Conservation (phyloP, 78 protist genomes). For the Goniomonas avonlea region DNA sequence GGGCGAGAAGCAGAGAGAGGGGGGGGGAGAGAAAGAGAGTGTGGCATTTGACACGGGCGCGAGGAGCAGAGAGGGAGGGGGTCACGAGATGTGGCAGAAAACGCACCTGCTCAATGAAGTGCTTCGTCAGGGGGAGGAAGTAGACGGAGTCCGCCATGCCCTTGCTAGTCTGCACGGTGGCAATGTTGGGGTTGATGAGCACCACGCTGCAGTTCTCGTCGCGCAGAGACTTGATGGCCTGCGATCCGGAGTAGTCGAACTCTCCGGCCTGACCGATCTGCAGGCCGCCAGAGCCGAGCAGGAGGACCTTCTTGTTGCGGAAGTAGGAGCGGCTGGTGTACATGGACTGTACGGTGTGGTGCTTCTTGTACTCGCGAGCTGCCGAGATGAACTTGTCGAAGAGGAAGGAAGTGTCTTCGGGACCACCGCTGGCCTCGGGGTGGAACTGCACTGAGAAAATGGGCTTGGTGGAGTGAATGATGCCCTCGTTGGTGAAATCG, state of each 20-base stretch:
- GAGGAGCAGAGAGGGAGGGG: neutral
- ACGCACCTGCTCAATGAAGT: slow-evolving; percentile 38
- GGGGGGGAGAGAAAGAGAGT: neutral
- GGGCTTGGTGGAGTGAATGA: slow-evolving; percentile 71
- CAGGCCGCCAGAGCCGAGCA: slow-evolving; percentile 93
- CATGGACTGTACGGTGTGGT: neutral
- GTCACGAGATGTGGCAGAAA: neutral
- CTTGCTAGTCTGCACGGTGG: slow-evolving; percentile 86
- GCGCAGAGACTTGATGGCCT: slow-evolving; percentile 86
- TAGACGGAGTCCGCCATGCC: slow-evolving; percentile 83
- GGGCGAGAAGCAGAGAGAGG: neutral
- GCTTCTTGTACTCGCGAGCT: slow-evolving; percentile 11
- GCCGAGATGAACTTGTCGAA: slow-evolving; percentile 56
- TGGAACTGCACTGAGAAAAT: slow-evolving; percentile 92
- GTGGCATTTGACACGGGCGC: no score
- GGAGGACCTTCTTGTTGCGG: slow-evolving; percentile 62
- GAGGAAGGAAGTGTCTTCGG: slow-evolving; percentile 78
- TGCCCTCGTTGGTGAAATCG: slow-evolving; percentile 89
- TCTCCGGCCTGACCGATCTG: slow-evolving; percentile 98
- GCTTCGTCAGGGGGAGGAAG: slow-evolving; percentile 86
- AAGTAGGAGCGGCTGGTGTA: slow-evolving; percentile 7
- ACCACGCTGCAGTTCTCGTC: slow-evolving; percentile 83
- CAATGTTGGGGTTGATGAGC: slow-evolving; percentile 94
- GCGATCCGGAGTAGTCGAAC: slow-evolving; percentile 85
- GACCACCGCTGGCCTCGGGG: slow-evolving; percentile 92